Evolutionary conservation across 805 yeast species (phyloP).

Genomic region (Naumovozyma castellii): DNA sequence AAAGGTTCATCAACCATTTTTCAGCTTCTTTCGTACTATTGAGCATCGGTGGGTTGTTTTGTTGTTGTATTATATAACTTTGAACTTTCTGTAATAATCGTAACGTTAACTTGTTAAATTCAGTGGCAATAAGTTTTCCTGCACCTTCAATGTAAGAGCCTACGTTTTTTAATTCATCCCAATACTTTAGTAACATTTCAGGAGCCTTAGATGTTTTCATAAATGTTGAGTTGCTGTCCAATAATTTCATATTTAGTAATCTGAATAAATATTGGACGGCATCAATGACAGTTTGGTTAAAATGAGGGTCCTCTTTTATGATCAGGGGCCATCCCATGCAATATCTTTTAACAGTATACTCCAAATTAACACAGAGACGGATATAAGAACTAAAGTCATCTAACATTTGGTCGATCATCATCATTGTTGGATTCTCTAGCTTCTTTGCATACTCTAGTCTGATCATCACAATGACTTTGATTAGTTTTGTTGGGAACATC

Average conservation of each 20-base stretch:
- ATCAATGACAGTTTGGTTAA: conserved; percentile 59
- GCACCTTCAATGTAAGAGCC: conserved; percentile 77
- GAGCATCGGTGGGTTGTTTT: conserved; percentile 48
- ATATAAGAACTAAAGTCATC: conserved; percentile 75
- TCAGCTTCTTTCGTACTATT: conserved; percentile 35
- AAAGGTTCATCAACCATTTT: conserved; percentile 58
- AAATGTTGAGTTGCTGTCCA: conserved; percentile 63
- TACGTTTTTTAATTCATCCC: conserved; percentile 65
- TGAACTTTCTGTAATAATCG: conserved; percentile 60
- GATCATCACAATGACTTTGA: conserved; percentile 67
- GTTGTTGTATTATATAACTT: conserved; percentile 63
- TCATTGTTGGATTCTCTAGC: conserved; percentile 76
- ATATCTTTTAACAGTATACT: conserved; percentile 54
- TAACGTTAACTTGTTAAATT: conserved; percentile 54
- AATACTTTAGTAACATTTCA: conserved; percentile 75
- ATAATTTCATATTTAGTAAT: conserved; percentile 62
- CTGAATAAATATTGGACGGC: conserved; percentile 66
- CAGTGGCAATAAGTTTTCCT: conserved; percentile 70
- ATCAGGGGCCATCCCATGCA: conserved; percentile 60
- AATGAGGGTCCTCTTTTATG: conserved; percentile 50
- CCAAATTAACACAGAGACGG: conserved; percentile 62
- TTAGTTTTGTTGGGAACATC: conserved; percentile 67
- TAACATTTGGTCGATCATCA: conserved; percentile 92
- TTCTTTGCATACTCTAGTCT: conserved; percentile 71
- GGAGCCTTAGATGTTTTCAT: conserved; percentile 86